phyloP scores from a whole-genome alignment of 768 basidiomycete species.

The Coprinopsis cinerea region DNA sequence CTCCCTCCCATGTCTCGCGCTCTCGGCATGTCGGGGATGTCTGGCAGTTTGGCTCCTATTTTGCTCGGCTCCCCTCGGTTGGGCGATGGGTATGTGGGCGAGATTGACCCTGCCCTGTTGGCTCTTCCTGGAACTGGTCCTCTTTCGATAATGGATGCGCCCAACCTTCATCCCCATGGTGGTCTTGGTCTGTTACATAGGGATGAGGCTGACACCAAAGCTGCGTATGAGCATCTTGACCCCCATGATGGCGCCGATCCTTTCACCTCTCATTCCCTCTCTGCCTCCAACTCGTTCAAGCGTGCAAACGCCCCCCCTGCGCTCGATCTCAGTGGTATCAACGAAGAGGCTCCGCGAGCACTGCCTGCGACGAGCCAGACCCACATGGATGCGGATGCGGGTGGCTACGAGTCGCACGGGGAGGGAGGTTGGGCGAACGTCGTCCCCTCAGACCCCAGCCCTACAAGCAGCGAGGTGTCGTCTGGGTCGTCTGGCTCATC shows the following conservation, averaged over 20 bases:
- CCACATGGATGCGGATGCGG: too few species aligned
- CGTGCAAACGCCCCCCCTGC: neutral
- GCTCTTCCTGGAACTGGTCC: conserved; percentile 13
- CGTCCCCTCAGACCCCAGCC: too few species aligned
- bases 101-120: conserved; percentile 26
- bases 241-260: neutral
- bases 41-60: conserved; percentile 10
- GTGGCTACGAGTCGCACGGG: too few species aligned
- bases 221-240: neutral
- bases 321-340: too few species aligned
- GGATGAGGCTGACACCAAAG: neutral
- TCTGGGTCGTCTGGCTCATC: too few species aligned
- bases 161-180: neutral
- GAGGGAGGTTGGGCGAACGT: too few species aligned
- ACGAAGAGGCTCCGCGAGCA: too few species aligned
- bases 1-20: conserved; percentile 5
- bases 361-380: too few species aligned
- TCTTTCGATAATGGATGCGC: neutral
- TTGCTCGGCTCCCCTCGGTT: conserved; percentile 7
- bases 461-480: too few species aligned
- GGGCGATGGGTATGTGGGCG: conserved; percentile 12
- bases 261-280: conserved; percentile 3
- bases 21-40: conserved; percentile 5
- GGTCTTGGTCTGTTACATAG: neutral
- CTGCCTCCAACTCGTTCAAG: neutral